A percentile compares a stretch with the other conserved stretches of the same genome.
phyloP scores from a whole-genome alignment of 2,329 filamentous ascomycete species.

The Magnaporthiopsis rhizophila region DNA sequence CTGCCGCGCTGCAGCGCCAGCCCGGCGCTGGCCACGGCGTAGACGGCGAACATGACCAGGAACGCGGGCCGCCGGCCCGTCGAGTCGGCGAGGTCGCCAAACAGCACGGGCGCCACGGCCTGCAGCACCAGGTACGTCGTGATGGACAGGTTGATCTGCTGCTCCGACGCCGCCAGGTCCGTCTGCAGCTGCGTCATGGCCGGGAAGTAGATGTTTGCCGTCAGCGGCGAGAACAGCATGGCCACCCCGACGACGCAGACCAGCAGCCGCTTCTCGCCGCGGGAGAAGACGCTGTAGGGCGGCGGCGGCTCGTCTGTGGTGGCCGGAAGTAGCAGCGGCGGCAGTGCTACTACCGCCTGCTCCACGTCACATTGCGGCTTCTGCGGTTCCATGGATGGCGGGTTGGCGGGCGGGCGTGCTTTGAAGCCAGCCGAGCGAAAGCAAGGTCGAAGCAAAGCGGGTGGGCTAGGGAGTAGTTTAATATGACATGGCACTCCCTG shows the following conservation, averaged over 20 bases:
- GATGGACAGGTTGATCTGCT: constrained; percentile 30
- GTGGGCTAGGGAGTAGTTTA: too few relatives aligned
- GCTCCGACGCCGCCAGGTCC: constrained; percentile 25
- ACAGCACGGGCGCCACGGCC: constrained; percentile 40
- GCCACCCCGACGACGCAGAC: constrained; percentile 41
- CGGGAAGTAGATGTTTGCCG: constrained; percentile 34
- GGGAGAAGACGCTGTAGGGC: constrained; percentile 29
- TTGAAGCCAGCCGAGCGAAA: too few relatives aligned
- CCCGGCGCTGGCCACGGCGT: constrained; percentile 36
- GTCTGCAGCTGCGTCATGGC: constrained; percentile 32
- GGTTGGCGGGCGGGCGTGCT: too few relatives aligned
- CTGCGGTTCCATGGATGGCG: too few relatives aligned
- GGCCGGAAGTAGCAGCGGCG: too few relatives aligned
- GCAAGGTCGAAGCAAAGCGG: too few relatives aligned
- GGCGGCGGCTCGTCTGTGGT: constrained; percentile 5
- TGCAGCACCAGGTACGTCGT: constrained; percentile 42
- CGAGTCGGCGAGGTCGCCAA: constrained; percentile 42
- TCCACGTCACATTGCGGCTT: too few relatives aligned
- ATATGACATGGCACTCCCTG: too few relatives aligned
- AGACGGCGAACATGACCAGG: constrained; percentile 37
- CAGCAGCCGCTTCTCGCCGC: constrained; percentile 33
- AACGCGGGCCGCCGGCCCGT: constrained; percentile 40
- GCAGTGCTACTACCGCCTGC: too few relatives aligned
- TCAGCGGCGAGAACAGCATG: constrained; percentile 26
- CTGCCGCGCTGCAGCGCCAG: constrained; percentile 31